Evolutionary conservation across 441 rosid species (phyloP).

Genomic region (Hypseocharis bilobata): DNA sequence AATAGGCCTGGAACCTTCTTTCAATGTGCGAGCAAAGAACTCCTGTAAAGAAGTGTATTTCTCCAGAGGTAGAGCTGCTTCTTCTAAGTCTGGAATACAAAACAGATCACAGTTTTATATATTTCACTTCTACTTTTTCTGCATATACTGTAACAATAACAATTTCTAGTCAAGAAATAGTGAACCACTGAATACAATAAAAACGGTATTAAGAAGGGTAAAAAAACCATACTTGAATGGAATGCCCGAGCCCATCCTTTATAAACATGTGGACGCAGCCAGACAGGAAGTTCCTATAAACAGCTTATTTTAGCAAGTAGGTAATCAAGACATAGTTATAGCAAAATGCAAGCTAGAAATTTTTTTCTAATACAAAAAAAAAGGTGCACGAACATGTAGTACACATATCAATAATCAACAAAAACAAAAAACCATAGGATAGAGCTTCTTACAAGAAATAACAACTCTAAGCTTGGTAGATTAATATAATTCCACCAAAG

Average conservation of each 20-base stretch:
- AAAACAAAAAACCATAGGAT: neutral
- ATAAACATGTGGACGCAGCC: constrained; percentile 74
- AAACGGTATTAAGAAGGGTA: constrained; percentile 1
- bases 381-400: neutral
- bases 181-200: constrained; percentile 5
- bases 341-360: constrained; percentile 4
- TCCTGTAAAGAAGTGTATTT: constrained; percentile 64
- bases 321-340: constrained; percentile 1
- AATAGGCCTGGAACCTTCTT: constrained; percentile 82
- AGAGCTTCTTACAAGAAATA: neutral
- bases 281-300: constrained; percentile 69
- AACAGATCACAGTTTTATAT: constrained; percentile 11
- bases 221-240: constrained; percentile 58
- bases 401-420: neutral
- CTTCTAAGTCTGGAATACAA: constrained; percentile 65
- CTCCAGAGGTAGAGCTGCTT: constrained; percentile 72
- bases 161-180: constrained; percentile 6
- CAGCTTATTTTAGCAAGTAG: constrained; percentile 21
- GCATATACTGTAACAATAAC: neutral
- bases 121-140: constrained; percentile 9
- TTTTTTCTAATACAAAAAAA: neutral
- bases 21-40: constrained; percentile 78
- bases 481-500: neutral
- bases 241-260: constrained; percentile 91
- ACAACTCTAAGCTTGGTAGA: neutral